Evolutionary conservation across 2,329 filamentous ascomycete genomes (phyloP).

Genomic region (Fusarium mexicanum): DNA sequence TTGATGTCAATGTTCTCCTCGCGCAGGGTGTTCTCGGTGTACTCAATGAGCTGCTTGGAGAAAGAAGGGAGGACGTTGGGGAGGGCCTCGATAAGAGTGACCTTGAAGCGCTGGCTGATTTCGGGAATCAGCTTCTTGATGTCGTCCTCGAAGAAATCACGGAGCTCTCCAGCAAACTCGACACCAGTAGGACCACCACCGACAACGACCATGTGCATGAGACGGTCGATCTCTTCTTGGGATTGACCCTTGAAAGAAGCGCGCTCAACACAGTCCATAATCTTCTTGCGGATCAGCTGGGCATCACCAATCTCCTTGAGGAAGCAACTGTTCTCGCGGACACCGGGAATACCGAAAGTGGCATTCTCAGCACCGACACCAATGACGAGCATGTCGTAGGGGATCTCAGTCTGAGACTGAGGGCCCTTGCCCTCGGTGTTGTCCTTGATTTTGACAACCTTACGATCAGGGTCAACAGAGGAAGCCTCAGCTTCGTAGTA

Average conservation of each 20-base stretch:
- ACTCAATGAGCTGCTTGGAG: conserved; percentile 98
- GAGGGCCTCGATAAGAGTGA: conserved; percentile 95
- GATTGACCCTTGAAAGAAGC: conserved; percentile 97
- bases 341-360: conserved; percentile 96
- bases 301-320: conserved; percentile 98
- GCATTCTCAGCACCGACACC: conserved; percentile 98
- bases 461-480: conserved; percentile 92
- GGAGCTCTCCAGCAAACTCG: conserved; percentile 97
- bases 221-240: conserved; percentile 86
- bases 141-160: conserved; percentile 99
- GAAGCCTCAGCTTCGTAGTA: conserved; percentile 98
- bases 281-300: conserved; percentile 95
- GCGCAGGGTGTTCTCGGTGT: conserved; percentile 98
- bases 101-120: conserved; percentile 93
- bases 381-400: conserved; percentile 97
- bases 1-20: conserved; percentile 98
- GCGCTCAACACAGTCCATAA: conserved; percentile 99
- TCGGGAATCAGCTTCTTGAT: conserved; percentile 98
- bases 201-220: conserved; percentile 97
- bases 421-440: conserved; percentile 92
- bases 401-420: conserved; percentile 83
- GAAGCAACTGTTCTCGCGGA: conserved; percentile 95
- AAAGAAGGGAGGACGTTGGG: conserved; percentile 98
- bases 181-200: conserved; percentile 96
- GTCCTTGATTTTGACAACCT: conserved; percentile 88